A percentile compares a stretch with the other conserved stretches of the same genome.
phyloP scores from a whole-genome alignment of 106 monocot genomes.

The Phalaenopsis equestris region DNA sequence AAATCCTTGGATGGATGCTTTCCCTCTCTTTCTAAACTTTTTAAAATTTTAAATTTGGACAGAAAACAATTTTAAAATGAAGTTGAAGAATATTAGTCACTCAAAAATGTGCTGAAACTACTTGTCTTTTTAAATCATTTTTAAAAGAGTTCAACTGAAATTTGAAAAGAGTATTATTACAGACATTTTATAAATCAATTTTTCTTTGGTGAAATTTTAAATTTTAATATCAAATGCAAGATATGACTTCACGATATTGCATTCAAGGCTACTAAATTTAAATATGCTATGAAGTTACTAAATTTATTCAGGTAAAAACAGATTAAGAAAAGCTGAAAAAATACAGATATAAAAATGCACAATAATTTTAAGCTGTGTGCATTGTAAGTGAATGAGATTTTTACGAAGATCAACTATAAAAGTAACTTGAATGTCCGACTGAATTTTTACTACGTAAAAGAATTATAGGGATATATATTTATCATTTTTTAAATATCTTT shows the following conservation, averaged over 20 bases:
- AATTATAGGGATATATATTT: neutral
- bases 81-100: neutral
- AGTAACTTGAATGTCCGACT: neutral
- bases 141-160: neutral
- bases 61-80: neutral
- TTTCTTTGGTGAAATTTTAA: neutral
- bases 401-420: neutral
- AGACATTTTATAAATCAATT: neutral
- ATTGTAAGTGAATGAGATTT: neutral
- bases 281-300: neutral
- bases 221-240: neutral
- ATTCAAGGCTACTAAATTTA: neutral
- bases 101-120: neutral
- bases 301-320: neutral
- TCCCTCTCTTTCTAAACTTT: neutral
- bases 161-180: neutral
- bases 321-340: neutral
- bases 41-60: neutral
- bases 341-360: neutral
- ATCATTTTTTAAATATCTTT: neutral
- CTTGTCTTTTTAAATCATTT: neutral
- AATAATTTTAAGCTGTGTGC: neutral
- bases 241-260: neutral
- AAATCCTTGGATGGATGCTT: neutral
- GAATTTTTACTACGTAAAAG: neutral